These are phyloP conservation scores for Zymoseptoria pseudotritici DNA, from an alignment of 2,329 filamentous ascomycete species.

Conservation along the genomic window DNA sequence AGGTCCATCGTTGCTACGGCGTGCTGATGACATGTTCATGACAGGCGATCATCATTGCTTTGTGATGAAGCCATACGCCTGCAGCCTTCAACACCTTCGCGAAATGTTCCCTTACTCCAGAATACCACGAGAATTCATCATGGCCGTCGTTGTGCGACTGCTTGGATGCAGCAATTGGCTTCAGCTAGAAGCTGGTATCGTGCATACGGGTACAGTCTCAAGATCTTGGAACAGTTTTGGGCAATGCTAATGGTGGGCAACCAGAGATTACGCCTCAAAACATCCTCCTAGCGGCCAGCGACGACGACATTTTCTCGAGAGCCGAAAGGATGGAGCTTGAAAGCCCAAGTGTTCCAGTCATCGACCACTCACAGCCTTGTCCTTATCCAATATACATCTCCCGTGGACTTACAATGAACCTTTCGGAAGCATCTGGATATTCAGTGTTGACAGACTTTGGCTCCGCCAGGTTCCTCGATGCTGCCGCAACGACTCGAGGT, in stretches of 20 bases:
- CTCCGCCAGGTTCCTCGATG: neutral
- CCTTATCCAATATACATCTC: neutral
- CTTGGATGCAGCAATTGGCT: constrained; percentile 11
- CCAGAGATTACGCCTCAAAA: constrained; percentile 25
- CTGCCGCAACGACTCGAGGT: neutral
- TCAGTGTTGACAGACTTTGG: constrained; percentile 23
- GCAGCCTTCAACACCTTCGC: constrained; percentile 6
- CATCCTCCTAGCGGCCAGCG: constrained; percentile 20
- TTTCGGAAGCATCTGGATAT: neutral
- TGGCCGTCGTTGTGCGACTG: constrained; percentile 13
- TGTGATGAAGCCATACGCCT: constrained; percentile 18
- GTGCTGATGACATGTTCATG: constrained; percentile 20
- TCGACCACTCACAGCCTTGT: neutral
- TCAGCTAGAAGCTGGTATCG: constrained; percentile 11
- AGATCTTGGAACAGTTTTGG: neutral
- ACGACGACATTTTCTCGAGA: constrained; percentile 5
- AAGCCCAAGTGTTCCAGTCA: constrained; percentile 2
- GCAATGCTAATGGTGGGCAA: neutral
- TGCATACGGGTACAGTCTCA: constrained; percentile 16
- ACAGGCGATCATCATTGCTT: constrained; percentile 21
- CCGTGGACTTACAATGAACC: neutral
- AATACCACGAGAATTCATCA: constrained; percentile 10
- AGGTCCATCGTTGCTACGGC: constrained; percentile 13
- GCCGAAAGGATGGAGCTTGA: constrained; percentile 4
- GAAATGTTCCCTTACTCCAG: neutral